Evolutionary conservation across 2,329 filamentous ascomycete species (phyloP), one percentile per base, ranked within the genome.

Genomic region (Aspergillus puulaauensis): DNA sequence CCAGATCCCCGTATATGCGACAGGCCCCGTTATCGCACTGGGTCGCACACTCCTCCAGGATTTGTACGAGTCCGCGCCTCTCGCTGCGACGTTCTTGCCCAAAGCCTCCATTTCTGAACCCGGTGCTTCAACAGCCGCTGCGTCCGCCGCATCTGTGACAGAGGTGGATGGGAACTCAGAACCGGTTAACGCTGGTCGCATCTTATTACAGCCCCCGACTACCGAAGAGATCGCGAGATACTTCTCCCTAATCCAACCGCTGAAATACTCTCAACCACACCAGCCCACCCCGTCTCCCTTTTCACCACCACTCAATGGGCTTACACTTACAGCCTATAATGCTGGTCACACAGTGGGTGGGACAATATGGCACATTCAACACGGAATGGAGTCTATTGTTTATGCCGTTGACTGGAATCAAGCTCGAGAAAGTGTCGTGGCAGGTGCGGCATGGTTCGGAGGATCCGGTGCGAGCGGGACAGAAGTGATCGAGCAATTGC

Each of bases 341-440:
- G 92, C 95, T 7, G 95, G 95, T 62, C 93, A 97, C 72, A 97
- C 93, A 0, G 84, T 98, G 0, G 95, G 95, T 73, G 95, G 95
- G 56, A 98, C 95, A 23, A 96, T 99, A 79, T 99, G 95, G 95
- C 93, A 98, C 69, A 93, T 99, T 63, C 93, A 98, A 69, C 92
- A 98, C 78, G 92, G 93, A 0, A 83, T 97, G 70, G 95, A 99
- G 73, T 97, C 93, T 1, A 93, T 99, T 43, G 93, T 99, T 1
- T 98, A 99, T 68, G 93, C 95, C 0, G 91, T 97, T 17, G 93
- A 98, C 70, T 99, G 95, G 95, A 97, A 97, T 67, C 93, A 97
- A 75, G 91, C 90, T n/a, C 86, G 91, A 65, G 95, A 99, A 73
- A 96, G 96, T 75, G 92, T 98, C 15, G 87, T 96, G 59, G 88